phyloP scores from a whole-genome alignment of 2,329 filamentous ascomycete species.

The Cyanodermella asteris region DNA sequence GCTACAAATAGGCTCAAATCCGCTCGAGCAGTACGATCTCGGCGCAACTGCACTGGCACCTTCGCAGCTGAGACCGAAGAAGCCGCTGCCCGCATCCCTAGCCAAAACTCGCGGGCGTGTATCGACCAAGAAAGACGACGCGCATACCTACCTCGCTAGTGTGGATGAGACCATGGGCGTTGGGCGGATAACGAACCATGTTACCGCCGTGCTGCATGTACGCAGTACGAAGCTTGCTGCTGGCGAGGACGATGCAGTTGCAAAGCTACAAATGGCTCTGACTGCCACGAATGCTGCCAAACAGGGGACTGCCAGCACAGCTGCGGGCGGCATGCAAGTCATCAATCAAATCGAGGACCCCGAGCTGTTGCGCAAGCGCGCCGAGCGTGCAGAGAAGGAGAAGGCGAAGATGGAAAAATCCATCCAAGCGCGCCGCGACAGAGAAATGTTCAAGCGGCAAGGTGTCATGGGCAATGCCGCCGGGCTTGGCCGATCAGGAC shows the following conservation, averaged over 20 bases:
- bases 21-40: slow-evolving; percentile 37
- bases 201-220: slow-evolving; percentile 37
- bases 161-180: slow-evolving; percentile 34
- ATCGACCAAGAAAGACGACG: slow-evolving; percentile 27
- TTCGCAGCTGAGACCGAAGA: slow-evolving; percentile 24
- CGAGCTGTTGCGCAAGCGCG: slow-evolving; percentile 35
- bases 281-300: slow-evolving; percentile 35
- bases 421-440: slow-evolving; percentile 31
- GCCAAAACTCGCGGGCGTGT: slow-evolving; percentile 20
- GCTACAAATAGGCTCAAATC: slow-evolving; percentile 40
- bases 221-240: slow-evolving; percentile 28
- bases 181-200: slow-evolving; percentile 38
- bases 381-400: slow-evolving; percentile 37
- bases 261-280: slow-evolving; percentile 37
- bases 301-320: slow-evolving; percentile 27
- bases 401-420: no score
- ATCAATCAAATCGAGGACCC: slow-evolving; percentile 40
- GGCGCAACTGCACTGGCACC: slow-evolving; percentile 35
- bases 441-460: slow-evolving; percentile 33
- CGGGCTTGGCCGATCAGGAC: slow-evolving; percentile 27
- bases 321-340: slow-evolving; percentile 30
- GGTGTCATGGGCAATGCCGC: slow-evolving; percentile 25
- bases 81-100: slow-evolving; percentile 24
- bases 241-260: slow-evolving; percentile 37
- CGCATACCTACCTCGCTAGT: slow-evolving; percentile 41